A percentile compares a stretch with the other conserved stretches of the same genome.
Conservation (phyloP, 169 alveolate species). For the Eimeria necatrix region DNA sequence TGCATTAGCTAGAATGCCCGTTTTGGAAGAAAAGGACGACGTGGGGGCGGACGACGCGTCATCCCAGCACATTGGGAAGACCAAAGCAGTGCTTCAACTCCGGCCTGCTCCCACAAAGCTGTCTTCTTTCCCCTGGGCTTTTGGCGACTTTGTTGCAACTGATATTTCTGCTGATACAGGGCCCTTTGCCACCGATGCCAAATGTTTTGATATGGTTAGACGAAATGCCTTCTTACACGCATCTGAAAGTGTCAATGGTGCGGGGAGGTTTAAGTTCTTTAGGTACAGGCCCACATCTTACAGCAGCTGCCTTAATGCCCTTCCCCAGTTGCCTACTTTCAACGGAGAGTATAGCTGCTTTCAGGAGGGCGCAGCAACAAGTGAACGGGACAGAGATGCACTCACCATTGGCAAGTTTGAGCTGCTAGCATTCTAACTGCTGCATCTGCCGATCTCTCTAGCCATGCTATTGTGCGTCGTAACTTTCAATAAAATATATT, state of each 20-base stretch:
- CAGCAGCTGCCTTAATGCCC: background rate
- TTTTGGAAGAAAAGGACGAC: background rate
- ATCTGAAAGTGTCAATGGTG: constrained; percentile 8
- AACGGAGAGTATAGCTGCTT: background rate
- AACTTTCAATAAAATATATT: no score
- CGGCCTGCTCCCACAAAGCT: background rate
- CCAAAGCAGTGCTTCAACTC: background rate
- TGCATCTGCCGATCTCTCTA: background rate
- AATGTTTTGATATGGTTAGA: background rate
- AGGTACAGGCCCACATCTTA: constrained; percentile 11
- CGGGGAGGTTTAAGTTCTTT: constrained; percentile 15
- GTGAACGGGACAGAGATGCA: background rate
- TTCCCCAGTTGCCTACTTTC: background rate
- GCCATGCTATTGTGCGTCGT: background rate
- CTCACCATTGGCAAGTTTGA: background rate
- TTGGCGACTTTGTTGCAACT: background rate
- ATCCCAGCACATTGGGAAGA: constrained; percentile 32
- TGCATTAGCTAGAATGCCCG: background rate
- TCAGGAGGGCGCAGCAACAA: background rate
- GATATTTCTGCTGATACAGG: background rate
- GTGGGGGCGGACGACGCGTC: background rate
- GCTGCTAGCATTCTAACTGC: background rate
- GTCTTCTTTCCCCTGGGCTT: background rate
- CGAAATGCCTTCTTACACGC: constrained; percentile 16
- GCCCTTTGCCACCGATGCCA: background rate